Percentiles rank a stretch among this genome's conserved stretches.
These are phyloP conservation scores for Alloteropsis semialata DNA, from an alignment of 176 grass and related monocot species.

Conservation along the genomic window DNA sequence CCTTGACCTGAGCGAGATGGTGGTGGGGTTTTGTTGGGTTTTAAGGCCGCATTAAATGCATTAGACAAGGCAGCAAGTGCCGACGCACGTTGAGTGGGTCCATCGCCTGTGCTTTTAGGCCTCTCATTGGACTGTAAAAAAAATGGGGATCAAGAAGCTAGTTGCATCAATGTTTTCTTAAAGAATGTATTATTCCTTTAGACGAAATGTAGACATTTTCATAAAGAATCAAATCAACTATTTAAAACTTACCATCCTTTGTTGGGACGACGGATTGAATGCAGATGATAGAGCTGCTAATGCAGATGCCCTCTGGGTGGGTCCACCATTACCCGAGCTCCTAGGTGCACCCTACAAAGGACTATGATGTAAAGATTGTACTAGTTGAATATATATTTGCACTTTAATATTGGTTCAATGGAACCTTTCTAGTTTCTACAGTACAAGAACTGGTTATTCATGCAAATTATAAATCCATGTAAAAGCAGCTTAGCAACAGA, in stretches of 20 bases:
- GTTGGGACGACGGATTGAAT: conserved; percentile 70
- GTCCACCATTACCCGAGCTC: conserved; percentile 62
- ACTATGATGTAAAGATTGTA: conserved; percentile 23
- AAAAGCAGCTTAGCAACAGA: neutral
- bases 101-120: conserved; percentile 54
- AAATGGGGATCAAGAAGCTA: neutral
- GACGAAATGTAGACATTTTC: neutral
- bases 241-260: conserved; percentile 24
- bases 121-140: conserved; percentile 52
- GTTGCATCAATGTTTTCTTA: neutral
- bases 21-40: conserved; percentile 51
- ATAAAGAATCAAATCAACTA: neutral
- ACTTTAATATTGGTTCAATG: neutral
- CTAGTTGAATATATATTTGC: conserved; percentile 12
- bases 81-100: conserved; percentile 80
- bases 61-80: conserved; percentile 84
- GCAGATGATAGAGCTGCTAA: conserved; percentile 83
- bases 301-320: conserved; percentile 88
- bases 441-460: conserved; percentile 1
- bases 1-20: conserved; percentile 41
- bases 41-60: conserved; percentile 74
- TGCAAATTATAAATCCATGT: neutral
- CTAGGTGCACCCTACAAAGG: conserved; percentile 36
- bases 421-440: neutral
- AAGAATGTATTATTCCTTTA: neutral